Conservation (phyloP, 768 basidiomycete species). For the Macrolepiota albuminosa region DNA sequence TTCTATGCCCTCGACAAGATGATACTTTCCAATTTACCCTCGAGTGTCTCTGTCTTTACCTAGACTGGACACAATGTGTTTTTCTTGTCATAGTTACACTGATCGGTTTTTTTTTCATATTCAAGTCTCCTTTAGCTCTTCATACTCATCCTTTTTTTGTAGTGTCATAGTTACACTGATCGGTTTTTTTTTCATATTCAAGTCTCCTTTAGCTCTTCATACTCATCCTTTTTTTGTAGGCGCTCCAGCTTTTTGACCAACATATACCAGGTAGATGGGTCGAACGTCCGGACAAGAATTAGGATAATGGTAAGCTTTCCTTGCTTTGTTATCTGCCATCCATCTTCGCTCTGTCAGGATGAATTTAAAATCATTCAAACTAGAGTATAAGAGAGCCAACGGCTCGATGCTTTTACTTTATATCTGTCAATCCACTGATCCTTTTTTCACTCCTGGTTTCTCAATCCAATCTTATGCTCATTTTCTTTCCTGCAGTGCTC, state of each 20-base stretch:
- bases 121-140: constrained; percentile 11
- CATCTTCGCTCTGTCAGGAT: neutral
- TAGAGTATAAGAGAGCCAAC: constrained; percentile 85
- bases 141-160: constrained; percentile 26
- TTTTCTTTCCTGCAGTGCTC: neutral
- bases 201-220: constrained; percentile 11
- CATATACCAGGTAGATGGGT: neutral
- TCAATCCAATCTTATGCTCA: neutral
- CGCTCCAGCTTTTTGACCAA: neutral
- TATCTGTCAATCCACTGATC: constrained; percentile 58
- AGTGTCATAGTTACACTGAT: constrained; percentile 96
- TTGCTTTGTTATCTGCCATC: neutral
- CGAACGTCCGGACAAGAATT: neutral
- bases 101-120: constrained; percentile 45
- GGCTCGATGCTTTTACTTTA: constrained; percentile 64
- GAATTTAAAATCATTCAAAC: constrained; percentile 77
- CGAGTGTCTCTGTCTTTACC: constrained; percentile 50
- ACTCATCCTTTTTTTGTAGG: neutral
- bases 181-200: constrained; percentile 31
- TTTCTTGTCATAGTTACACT: constrained; percentile 92
- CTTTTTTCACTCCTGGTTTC: neutral
- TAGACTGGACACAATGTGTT: constrained; percentile 51
- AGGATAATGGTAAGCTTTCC: neutral
- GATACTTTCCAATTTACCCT: constrained; percentile 38
- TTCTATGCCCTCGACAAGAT: constrained; percentile 43